Base-by-base conservation (phyloP, 2,329 filamentous ascomycete genomes). In the Hymenoscyphus occultus region DNA sequence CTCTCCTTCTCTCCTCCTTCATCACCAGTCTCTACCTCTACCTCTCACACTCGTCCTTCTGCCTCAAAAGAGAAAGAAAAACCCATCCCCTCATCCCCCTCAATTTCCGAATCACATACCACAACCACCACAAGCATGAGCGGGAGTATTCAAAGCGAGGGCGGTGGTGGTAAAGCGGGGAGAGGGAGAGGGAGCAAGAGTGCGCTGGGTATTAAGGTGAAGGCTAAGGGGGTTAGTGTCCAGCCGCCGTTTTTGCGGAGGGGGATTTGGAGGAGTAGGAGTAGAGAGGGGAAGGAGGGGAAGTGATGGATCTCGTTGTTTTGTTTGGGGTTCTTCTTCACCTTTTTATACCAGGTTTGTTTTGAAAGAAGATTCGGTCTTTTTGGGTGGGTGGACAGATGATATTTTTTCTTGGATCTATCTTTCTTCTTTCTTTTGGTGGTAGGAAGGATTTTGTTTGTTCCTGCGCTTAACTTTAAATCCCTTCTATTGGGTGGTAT, bases 141-240 rank as follows among this genome's bases (percentile, higher is more conserved):
- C 22, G 48, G 48, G 22, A 51, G 28, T 13, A 35, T 9, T 9
- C 5, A 35, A 9, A 35, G 32, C 32, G 22, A 22, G 22, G 22
- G 22, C 22, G 22, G 1, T 22, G 22, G 22, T 22, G 7, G 32
- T 35, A 35, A 9, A 35, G 7, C 5, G 7, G 32, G 32, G n/a
- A 56, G 31, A 6, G 22, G 56, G 56, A 39, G 56, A 40, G 60
- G 32, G 3, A 16, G 60, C 22, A 56, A 19, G 32, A 62, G 40
- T 45, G 56, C 60, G 5, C 22, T 62, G 3, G 60, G 28, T 40
- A 32, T 39, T 56, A 40, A 31, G 45, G 48, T 62, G 19, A 62
- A 40, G 12, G 60, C 48, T 40, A 35, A 35, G 32, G 32, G 32
- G 5, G 60, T 62, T 19, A 32, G 56, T 56, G 60, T 62, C 12